phyloP scores from a whole-genome alignment of 208 protist species.

The Crithidia expoeki region DNA sequence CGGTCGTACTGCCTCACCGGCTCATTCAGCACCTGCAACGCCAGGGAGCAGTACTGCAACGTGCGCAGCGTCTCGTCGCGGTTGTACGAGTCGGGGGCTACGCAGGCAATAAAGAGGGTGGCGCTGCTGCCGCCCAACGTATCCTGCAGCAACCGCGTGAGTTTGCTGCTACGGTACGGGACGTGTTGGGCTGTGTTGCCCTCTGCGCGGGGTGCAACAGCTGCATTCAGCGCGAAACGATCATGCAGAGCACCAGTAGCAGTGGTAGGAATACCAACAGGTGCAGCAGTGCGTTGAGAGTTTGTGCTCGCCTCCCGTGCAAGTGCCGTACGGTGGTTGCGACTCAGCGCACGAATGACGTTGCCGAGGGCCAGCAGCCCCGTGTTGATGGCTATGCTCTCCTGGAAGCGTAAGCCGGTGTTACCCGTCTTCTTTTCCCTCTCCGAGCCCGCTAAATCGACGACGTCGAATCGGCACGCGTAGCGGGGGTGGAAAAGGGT shows the following conservation, averaged over 20 bases:
- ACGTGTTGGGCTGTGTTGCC: conserved; percentile 44
- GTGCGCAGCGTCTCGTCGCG: conserved; percentile 90
- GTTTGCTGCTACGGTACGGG: conserved; percentile 90
- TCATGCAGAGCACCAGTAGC: background rate
- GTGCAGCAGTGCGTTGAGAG: background rate
- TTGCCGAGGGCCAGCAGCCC: conserved; percentile 93
- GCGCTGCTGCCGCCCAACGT: conserved; percentile 88
- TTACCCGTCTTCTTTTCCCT: conserved; percentile 84
- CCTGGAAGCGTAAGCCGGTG: conserved; percentile 84
- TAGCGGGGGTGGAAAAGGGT: conserved; percentile 80
- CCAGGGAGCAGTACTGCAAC: conserved; percentile 92
- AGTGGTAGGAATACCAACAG: background rate
- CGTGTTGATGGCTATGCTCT: conserved; percentile 93
- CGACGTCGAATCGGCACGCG: conserved; percentile 85
- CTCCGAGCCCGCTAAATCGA: conserved; percentile 94
- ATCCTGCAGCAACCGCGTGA: conserved; percentile 91
- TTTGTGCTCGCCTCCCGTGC: background rate
- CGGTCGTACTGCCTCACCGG: conserved; percentile 57
- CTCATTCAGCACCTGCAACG: conserved; percentile 89
- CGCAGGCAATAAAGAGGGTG: conserved; percentile 89
- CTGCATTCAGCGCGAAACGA: background rate
- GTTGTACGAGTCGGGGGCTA: conserved; percentile 73
- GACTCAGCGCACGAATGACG: conserved; percentile 90
- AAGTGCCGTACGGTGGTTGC: conserved; percentile 37
- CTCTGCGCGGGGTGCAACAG: background rate